These are phyloP conservation scores for Hypoxylon sp. DNA, from an alignment of 2,329 filamentous ascomycete genomes.

Conservation along the genomic window DNA sequence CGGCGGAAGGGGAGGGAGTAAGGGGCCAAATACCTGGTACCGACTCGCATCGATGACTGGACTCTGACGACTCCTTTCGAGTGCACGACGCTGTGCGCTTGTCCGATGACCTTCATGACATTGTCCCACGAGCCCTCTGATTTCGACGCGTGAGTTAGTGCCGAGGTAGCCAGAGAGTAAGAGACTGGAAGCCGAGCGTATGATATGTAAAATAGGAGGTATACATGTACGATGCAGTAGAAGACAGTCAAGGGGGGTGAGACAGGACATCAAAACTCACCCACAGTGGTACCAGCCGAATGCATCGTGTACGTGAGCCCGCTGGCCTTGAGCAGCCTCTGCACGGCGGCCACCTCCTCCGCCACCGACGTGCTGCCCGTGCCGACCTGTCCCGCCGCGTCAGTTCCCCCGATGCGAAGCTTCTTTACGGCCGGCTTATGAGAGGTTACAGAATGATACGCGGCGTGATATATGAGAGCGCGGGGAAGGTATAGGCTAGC, in stretches of 20 bases:
- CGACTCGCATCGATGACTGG: conserved; percentile 87
- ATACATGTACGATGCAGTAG: neutral
- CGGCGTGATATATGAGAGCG: too few relatives aligned
- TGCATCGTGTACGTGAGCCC: conserved; percentile 89
- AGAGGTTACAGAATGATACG: too few relatives aligned
- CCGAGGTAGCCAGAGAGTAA: neutral
- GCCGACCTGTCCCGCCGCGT: conserved; percentile 68
- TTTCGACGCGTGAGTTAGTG: neutral
- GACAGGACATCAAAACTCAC: conserved; percentile 59
- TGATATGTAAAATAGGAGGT: conserved; percentile 4
- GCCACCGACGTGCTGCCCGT: conserved; percentile 79
- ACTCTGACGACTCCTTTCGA: conserved; percentile 79
- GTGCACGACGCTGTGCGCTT: conserved; percentile 82
- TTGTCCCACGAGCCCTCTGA: conserved; percentile 90
- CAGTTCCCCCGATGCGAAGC: neutral
- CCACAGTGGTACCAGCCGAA: conserved; percentile 90
- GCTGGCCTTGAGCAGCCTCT: conserved; percentile 81
- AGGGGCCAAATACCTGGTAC: conserved; percentile 68
- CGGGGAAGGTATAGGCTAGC: too few relatives aligned
- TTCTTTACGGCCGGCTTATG: too few relatives aligned
- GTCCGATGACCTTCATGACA: conserved; percentile 85
- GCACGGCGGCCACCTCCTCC: conserved; percentile 86
- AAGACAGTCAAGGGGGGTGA: neutral
- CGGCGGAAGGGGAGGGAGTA: neutral
- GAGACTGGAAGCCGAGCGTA: neutral